Conservation (phyloP, 2,329 filamentous ascomycete species). For the Calonectria hawksworthii region DNA sequence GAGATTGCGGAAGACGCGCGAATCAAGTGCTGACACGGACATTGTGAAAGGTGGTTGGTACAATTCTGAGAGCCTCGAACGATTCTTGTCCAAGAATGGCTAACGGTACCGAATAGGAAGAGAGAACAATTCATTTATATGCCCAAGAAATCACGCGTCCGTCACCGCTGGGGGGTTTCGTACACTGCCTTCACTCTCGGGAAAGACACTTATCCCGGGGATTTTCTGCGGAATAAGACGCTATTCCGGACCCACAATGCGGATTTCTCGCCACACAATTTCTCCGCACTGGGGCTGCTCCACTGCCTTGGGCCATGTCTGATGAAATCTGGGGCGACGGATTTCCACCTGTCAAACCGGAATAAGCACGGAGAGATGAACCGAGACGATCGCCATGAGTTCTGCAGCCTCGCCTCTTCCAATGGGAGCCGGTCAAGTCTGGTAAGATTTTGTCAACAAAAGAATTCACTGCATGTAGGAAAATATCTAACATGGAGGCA, state of each 20-base stretch:
- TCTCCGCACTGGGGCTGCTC: background rate
- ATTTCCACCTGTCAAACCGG: background rate
- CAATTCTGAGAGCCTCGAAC: background rate
- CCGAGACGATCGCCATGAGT: background rate
- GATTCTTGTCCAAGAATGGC: background rate
- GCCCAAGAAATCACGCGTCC: background rate
- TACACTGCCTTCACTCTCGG: background rate
- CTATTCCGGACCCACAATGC: background rate
- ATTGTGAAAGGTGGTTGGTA: background rate
- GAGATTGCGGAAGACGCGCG: conserved; percentile 63
- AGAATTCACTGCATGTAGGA: background rate
- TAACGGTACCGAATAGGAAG: background rate
- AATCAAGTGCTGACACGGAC: conserved; percentile 55
- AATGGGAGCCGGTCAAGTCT: conserved; percentile 3
- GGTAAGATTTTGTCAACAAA: background rate
- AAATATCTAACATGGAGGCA: background rate
- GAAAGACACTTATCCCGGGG: background rate
- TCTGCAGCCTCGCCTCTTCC: background rate
- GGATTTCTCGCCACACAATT: background rate
- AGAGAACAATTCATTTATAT: conserved; percentile 1
- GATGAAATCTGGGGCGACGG: background rate
- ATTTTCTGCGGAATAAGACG: background rate
- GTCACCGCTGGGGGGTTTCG: background rate
- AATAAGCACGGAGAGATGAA: background rate
- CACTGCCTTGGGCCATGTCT: background rate